phyloP scores from a whole-genome alignment of 2,329 filamentous ascomycete species.

The Fusarium acutatum region DNA sequence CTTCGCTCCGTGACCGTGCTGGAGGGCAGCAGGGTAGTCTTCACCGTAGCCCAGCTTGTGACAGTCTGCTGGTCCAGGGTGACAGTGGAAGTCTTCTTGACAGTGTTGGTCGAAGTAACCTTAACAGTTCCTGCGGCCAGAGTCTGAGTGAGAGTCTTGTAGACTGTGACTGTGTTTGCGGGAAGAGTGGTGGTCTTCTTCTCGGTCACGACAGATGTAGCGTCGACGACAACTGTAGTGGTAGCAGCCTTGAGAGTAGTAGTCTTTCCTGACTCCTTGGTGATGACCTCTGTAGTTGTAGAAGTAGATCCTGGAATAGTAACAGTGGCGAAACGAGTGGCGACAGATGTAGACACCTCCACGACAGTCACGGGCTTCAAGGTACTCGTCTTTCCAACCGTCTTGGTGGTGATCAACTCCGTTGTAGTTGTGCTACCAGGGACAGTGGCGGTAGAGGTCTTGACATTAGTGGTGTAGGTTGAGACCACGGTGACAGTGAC shows the following conservation, averaged over 20 bases:
- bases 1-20: slow-evolving; percentile 24
- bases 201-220: slow-evolving; percentile 21
- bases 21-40: slow-evolving; percentile 35
- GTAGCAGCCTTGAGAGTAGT: slow-evolving; percentile 34
- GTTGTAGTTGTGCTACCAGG: slow-evolving; percentile 26
- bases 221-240: slow-evolving; percentile 16
- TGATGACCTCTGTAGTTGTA: slow-evolving; percentile 23
- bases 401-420: slow-evolving; percentile 18
- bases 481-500: slow-evolving; percentile 20
- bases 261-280: slow-evolving; percentile 33
- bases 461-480: slow-evolving; percentile 25
- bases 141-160: slow-evolving; percentile 12
- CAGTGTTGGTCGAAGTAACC: slow-evolving; percentile 17
- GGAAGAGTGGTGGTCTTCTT: slow-evolving; percentile 33
- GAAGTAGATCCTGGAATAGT: slow-evolving; percentile 22
- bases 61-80: slow-evolving; percentile 5
- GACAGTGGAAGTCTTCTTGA: slow-evolving; percentile 18
- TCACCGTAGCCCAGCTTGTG: slow-evolving; percentile 35
- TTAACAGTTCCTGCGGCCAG: slow-evolving; percentile 18
- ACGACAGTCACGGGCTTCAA: slow-evolving; percentile 24
- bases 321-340: slow-evolving; percentile 13
- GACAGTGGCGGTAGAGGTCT: slow-evolving; percentile 18
- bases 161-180: slow-evolving; percentile 25
- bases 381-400: slow-evolving; percentile 9
- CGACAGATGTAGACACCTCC: slow-evolving; percentile 9